Evolutionary conservation across 768 basidiomycete species (phyloP), one percentile per base, ranked within the genome.

Genomic region (Tulasnella sp.): DNA sequence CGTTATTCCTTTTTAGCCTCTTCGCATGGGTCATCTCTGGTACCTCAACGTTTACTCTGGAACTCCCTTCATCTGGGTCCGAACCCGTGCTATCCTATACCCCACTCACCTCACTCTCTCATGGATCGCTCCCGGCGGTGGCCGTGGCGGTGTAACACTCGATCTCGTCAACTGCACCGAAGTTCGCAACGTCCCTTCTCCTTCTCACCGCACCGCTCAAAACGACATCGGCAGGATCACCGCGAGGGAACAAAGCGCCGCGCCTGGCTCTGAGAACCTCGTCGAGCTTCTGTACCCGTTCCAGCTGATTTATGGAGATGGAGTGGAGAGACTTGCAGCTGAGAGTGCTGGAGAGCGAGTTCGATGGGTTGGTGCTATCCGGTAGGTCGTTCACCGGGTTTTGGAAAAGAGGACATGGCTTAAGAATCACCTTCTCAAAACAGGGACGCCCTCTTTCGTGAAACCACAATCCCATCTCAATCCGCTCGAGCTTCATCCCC

Each of bases 221-320:
- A 96, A 94, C 80, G 96, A 97, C 84, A 92, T 97, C 8, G 96
- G 96, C 0, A 95, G 94, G 9, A 88, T 93, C 40, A 95, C 96
- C 20, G 86, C 88, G 77, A 93, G 95, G 84, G 85, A 86, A 37
- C 40, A 72, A 11, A 20, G 31, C 20, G 18, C 2, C 24, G 90
- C 85, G 18, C 86, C 89, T 84, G 84, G 81, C 20, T 81, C 85
- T 74, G 82, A 84, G 81, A 83, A 80, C 2, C 84, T 95, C 81
- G 87, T 93, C 87, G 93, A 96, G 81, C 89, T 91, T 80, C 85
- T 97, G 4, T 95, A 95, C 79, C 96, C 96, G 0, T 97, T 98
- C 86, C 96, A 97, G 85, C 89, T 98, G 88, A 84, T 96, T 50
- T 98, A 98, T 84, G 89, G 90, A 14, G 96, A 98, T 85, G 96